Base-by-base conservation (phyloP, 345 rosid genomes). In the Dovyalis caffra region DNA sequence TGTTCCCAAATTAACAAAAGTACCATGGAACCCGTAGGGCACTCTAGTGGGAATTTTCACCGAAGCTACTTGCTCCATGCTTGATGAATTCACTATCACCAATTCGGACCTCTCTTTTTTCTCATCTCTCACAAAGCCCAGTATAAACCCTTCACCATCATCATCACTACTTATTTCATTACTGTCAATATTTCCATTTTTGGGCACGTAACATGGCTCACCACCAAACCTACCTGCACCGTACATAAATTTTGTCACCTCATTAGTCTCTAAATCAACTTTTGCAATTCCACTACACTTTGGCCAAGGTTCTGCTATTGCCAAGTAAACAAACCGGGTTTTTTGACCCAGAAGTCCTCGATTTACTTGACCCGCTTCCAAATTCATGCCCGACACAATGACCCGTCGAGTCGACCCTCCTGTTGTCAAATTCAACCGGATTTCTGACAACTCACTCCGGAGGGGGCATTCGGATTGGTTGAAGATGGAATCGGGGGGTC, bases 251-350 rank as follows among this genome's bases (percentile, higher is more conserved):
- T 80, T 49, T 0, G 66, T 73, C 69, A 83, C 89, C 61, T 81
- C 61, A 1, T 86, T 83, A 0, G 61, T 87, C 69, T 66, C 78
- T 15, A 90, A 45, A 77, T 93, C 91, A 9, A 93, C 92, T 74
- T 86, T 88, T 0, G 91, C 97, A 2, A 93, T 76, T 11, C 98
- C 98, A 3, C 77, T 40, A 57, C 88, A 84, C 79, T 73, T 93
- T 0, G 98, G 97, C 94, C 95, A 91, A 1, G 97, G 97, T 26
- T 93, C 95, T 0, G 93, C 91, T 68, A 93, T 83, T 8, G 94
- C 93, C 74, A 91, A 11, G 82, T 93, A 91, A 4, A 76, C 86
- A n/a, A 82, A 88, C 75, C 88, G 86, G 62, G 88, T 81, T 67
- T 84, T 83, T 29, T 71, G 76, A 6, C 97, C 97, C 65, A 86